phyloP scores from a whole-genome alignment of 192 early-diverging fungal genomes.

The Rhizophlyctis rosea region DNA sequence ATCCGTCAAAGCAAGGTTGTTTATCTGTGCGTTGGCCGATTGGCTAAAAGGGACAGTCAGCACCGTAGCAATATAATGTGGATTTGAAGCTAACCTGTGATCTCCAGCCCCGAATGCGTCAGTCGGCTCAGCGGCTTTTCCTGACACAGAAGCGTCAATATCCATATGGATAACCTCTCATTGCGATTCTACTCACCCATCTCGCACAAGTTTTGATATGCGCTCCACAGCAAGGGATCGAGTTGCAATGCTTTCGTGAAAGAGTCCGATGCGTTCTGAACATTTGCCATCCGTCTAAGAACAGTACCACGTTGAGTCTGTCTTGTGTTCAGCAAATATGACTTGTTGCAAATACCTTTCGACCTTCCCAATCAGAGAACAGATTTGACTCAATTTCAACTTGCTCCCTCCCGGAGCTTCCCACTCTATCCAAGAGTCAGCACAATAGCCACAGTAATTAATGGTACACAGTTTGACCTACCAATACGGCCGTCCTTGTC shows the following conservation, averaged over 20 bases:
- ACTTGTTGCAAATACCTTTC: too few relatives aligned
- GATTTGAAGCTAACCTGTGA: neutral
- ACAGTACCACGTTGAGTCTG: too few relatives aligned
- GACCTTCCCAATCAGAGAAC: too few relatives aligned
- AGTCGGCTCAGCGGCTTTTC: neutral
- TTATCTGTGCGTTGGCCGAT: neutral
- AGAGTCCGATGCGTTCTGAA: conserved; percentile 13
- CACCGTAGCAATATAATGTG: neutral
- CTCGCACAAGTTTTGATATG: conserved; percentile 35
- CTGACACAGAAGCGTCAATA: neutral
- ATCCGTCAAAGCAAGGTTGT: too few relatives aligned
- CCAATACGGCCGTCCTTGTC: too few relatives aligned
- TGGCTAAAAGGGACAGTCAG: neutral
- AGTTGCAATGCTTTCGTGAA: conserved; percentile 26
- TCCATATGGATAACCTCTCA: neutral
- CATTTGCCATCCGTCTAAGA: conserved; percentile 17
- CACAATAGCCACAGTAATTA: too few relatives aligned
- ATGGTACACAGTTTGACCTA: too few relatives aligned
- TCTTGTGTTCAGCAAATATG: too few relatives aligned
- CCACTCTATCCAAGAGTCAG: too few relatives aligned
- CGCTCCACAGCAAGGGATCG: conserved; percentile 43
- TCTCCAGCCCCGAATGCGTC: neutral
- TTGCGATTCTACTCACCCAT: conserved; percentile 29
- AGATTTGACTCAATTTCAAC: too few relatives aligned
- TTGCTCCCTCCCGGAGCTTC: too few relatives aligned